phyloP scores from a whole-genome alignment of 1,284 basidiomycete species.

The Cutaneotrichosporon sp. region DNA sequence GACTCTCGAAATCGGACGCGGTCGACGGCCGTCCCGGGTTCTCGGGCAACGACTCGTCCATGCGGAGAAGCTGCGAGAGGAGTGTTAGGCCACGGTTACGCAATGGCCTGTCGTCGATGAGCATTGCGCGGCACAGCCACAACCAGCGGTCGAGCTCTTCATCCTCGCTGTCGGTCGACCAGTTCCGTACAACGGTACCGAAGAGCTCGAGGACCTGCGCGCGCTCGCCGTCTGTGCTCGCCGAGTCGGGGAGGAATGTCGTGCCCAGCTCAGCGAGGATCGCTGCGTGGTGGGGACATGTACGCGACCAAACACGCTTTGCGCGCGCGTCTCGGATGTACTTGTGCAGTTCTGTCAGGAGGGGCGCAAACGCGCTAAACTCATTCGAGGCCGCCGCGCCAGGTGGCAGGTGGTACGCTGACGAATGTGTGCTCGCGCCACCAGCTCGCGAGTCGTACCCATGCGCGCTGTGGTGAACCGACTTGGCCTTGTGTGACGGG shows the following conservation, averaged over 20 bases:
- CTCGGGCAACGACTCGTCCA: constrained; percentile 25
- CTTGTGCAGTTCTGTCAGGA: constrained; percentile 38
- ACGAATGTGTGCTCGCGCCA: background rate
- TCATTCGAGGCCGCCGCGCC: background rate
- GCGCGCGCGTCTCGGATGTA: constrained; percentile 37
- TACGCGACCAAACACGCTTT: constrained; percentile 38
- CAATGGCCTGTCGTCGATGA: constrained; percentile 29
- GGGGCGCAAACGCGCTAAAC: constrained; percentile 39
- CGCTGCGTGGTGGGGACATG: constrained; percentile 40
- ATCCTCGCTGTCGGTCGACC: constrained; percentile 37
- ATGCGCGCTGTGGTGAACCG: constrained; percentile 16
- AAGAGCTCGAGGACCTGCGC: constrained; percentile 44
- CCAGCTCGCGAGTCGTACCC: background rate
- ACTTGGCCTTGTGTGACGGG: constrained; percentile 5
- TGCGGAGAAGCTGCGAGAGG: constrained; percentile 29
- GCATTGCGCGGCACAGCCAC: constrained; percentile 37
- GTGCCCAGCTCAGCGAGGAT: constrained; percentile 41
- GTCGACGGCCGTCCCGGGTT: constrained; percentile 23
- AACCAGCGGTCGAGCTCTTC: constrained; percentile 42
- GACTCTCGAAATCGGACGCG: constrained; percentile 25
- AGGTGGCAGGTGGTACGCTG: background rate
- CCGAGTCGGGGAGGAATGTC: constrained; percentile 29
- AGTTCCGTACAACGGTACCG: constrained; percentile 35
- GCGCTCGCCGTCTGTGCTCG: constrained; percentile 32
- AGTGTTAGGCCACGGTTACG: constrained; percentile 34